These are phyloP conservation scores for Plasmodium ovale DNA, from an alignment of 169 alveolate species.

Conservation along the genomic window DNA sequence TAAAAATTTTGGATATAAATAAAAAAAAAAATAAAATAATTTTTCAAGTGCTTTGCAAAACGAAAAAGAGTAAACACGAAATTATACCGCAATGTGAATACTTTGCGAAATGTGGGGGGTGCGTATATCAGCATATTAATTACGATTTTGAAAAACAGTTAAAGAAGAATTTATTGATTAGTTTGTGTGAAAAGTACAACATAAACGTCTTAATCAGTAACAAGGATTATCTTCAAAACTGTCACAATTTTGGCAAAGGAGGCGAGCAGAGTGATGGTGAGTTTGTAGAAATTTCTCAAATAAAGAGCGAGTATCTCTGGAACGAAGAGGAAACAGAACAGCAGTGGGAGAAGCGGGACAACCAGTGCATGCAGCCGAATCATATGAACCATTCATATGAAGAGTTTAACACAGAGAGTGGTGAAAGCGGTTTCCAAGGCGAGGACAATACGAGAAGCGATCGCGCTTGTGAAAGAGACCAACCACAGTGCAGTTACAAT, in stretches of 20 bases:
- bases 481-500: not conserved
- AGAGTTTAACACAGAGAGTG: not conserved
- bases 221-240: conserved; percentile 44
- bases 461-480: no score
- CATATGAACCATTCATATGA: not conserved
- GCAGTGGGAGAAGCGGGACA: not conserved
- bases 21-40: conserved; percentile 58
- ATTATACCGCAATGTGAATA: conserved; percentile 57
- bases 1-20: conserved; percentile 60
- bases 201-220: conserved; percentile 31
- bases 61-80: conserved; percentile 70
- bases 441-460: not conserved
- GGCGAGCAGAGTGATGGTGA: conserved; percentile 1
- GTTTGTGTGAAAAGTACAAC: conserved; percentile 60
- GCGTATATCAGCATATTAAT: conserved; percentile 67
- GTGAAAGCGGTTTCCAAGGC: not conserved
- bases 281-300: conserved; percentile 36
- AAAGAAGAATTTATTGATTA: conserved; percentile 37
- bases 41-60: conserved; percentile 65
- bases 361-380: not conserved
- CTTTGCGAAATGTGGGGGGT: conserved; percentile 72
- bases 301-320: conserved; percentile 30
- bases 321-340: conserved; percentile 17
- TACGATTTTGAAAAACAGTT: conserved; percentile 44
- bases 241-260: conserved; percentile 19